A percentile compares a stretch with the other conserved stretches of the same genome.
Conservation (phyloP, 2,329 filamentous ascomycete genomes). For the Microcyclospora tardicrescens region DNA sequence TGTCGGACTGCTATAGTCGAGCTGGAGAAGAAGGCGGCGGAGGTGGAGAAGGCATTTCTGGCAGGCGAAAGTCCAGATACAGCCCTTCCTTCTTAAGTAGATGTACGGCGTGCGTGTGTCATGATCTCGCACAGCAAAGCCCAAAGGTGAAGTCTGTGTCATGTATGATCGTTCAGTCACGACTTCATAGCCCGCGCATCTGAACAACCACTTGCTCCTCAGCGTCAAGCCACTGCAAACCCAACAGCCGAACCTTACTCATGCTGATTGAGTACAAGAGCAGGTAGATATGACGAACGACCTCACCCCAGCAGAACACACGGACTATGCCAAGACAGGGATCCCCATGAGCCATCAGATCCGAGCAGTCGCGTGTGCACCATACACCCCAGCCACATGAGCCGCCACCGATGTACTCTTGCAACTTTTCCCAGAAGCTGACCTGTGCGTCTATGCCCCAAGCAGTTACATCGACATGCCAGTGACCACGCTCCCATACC, state of each 20-base stretch:
- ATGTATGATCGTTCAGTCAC: too few relatives aligned
- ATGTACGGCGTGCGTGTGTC: too few relatives aligned
- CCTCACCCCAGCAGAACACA: constrained; percentile 66
- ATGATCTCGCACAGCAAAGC: too few relatives aligned
- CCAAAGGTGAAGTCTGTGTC: too few relatives aligned
- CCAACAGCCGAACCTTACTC: constrained; percentile 45
- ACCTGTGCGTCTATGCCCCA: constrained; percentile 42
- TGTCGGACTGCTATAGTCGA: too few relatives aligned
- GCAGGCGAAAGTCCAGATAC: too few relatives aligned
- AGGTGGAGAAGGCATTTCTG: too few relatives aligned
- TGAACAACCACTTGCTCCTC: constrained; percentile 43
- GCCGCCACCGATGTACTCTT: constrained; percentile 45
- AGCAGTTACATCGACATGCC: constrained; percentile 48
- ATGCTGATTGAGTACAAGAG: constrained; percentile 61
- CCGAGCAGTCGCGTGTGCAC: constrained; percentile 28
- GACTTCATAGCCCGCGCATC: constrained; percentile 24
- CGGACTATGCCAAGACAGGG: constrained; percentile 32
- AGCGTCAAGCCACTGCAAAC: constrained; percentile 54
- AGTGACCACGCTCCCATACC: constrained; percentile 62
- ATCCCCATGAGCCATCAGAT: constrained; percentile 3
- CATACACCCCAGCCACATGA: constrained; percentile 54
- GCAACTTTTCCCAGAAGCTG: constrained; percentile 50
- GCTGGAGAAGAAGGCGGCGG: too few relatives aligned
- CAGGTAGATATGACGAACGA: constrained; percentile 60
- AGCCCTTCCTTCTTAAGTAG: too few relatives aligned